Base-by-base conservation (phyloP, 164 flowering plant genomes). In the grape (Vitis vinifera) region DNA sequence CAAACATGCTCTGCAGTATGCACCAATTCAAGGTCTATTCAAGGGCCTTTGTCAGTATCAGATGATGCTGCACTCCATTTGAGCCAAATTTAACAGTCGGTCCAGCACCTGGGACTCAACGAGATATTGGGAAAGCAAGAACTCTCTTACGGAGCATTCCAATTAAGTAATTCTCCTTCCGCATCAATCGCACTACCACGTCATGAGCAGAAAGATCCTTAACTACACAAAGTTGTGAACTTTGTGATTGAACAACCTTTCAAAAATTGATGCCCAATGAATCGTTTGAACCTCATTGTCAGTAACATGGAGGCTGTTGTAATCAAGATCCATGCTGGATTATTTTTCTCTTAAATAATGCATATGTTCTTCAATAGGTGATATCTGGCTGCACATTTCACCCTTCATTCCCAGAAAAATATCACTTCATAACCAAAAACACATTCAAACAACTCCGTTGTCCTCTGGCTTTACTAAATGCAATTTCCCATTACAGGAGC, bases 21-120 rank as follows among this genome's bases (percentile, higher is more conserved):
- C 94, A 96, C 97, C 98, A 92, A 77, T 92, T 93, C 69, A 96
- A 84, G 73, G 95, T 91, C 99, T 97, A 96, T 64, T 96, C 97
- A 47, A 96, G 90, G 59, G 94, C 91, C 80, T 91, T 92, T 59
- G 97, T 87, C 62, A 96, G 75, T 30, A 91, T 84, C 31, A 96
- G 75, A 62, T 85, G 85, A 74, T 81, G 71, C n/a, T 68, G 81
- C 14, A 55, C 76, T 65, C 90, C 97, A 85, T 78, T 71, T 55
- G 79, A 67, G 48, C 82, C 88, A 76, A 69, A 63, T 66, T 77
- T 88, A 66, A 89, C 89, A 51, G 86, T 76, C 58, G 95, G 97
- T 68, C 99, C 97, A 78, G 89, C 85, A 67, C 97, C 99, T 1
- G 98, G 99, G 70, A 93, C 73, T 98, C 98, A 96, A 61, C 69